Evolutionary conservation across 257 asterid species (phyloP).

Genomic region (Paulownia fortunei): DNA sequence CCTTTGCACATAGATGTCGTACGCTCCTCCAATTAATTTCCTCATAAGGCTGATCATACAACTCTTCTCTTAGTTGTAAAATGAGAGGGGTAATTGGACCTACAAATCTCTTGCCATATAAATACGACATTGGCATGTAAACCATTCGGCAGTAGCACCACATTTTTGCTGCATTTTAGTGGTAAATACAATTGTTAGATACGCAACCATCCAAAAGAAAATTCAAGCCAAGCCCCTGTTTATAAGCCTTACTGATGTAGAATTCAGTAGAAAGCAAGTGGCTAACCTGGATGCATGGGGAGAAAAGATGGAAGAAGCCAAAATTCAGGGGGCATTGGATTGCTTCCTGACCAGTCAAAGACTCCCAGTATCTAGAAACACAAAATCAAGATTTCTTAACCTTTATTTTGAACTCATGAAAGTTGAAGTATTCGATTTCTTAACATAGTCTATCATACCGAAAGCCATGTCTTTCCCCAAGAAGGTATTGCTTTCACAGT

Average conservation of each 20-base stretch:
- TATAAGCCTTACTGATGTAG: background rate
- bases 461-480: slow-evolving; percentile 88
- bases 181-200: background rate
- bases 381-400: background rate
- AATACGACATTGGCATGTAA: slow-evolving; percentile 85
- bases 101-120: slow-evolving; percentile 75
- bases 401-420: background rate
- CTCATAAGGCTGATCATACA: slow-evolving; percentile 63
- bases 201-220: background rate
- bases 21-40: slow-evolving; percentile 63
- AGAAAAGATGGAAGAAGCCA: slow-evolving; percentile 81
- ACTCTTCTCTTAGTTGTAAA: slow-evolving; percentile 62
- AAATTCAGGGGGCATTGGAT: slow-evolving; percentile 85
- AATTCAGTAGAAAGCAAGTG: background rate
- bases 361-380: slow-evolving; percentile 63
- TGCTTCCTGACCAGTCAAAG: slow-evolving; percentile 74
- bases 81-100: slow-evolving; percentile 77
- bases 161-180: slow-evolving; percentile 64
- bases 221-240: background rate
- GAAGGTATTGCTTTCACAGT: slow-evolving; percentile 72
- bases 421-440: background rate
- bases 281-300: slow-evolving; percentile 80
- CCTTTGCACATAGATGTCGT: slow-evolving; percentile 72
- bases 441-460: slow-evolving; percentile 42
- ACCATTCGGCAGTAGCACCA: slow-evolving; percentile 84